Evolutionary conservation across 2,329 filamentous ascomycete species (phyloP), one percentile per base, ranked within the genome.

Genomic region (Graphium sp.): DNA sequence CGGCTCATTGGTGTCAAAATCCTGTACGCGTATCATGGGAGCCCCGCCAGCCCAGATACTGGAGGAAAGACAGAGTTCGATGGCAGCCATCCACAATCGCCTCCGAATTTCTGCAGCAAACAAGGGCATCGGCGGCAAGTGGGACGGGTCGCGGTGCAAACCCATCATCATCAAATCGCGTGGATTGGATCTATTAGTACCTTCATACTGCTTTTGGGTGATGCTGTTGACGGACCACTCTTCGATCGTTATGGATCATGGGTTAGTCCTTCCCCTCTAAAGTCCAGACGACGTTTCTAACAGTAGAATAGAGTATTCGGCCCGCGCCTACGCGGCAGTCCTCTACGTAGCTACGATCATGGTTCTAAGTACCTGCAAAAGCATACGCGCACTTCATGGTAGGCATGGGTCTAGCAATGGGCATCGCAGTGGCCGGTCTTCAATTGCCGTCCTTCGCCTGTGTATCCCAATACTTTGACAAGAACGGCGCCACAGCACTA

Each of bases 291-390:
- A 11, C 16, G 5, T 15, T 10, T 8, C 4, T 4, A 13, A 15
- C 31, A 28, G 10, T 34, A 31, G 13, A 25, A 35, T 15, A 51
- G 44, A 31, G 53, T 13, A 39, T 55, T 17, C 40, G 42, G 4
- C 47, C 48, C 0, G 45, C 44, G 1, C 41, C 46, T 9, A 28
- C n/a, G n/a, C n/a, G n/a, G n/a, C n/a, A n/a, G 39, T 73, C 33
- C 43, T 65, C 31, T 67, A 73, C 44, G 55, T 76, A 34, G 64
- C 77, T 24, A 64, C 68, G 13, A 46, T 77, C 12, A 74, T 77
- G 67, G 74, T 77, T 68, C 56, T 62, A 0, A 66, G 60, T 10
- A 48, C 76, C 5, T 49, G 50, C 5, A 45, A 37, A 3, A n/a
- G 26, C 50, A 24, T 60, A 59, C 44, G 59, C 56, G 35, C 54